Percentiles rank a stretch among this genome's conserved stretches.
phyloP scores from a whole-genome alignment of 768 basidiomycete species.

The Paxillus ammoniavirescens region DNA sequence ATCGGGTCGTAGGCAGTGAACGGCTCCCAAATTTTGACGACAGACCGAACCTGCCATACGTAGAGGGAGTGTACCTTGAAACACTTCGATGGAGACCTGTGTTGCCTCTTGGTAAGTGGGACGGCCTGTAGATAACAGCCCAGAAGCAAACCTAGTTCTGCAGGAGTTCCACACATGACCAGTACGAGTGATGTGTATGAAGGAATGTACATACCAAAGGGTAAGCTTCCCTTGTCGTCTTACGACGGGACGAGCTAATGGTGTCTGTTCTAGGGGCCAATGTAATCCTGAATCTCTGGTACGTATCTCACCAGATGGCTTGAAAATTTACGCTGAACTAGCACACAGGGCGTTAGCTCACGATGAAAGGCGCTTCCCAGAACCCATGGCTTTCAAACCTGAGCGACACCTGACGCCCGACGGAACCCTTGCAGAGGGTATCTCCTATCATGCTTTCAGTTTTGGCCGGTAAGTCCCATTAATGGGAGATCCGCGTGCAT shows the following conservation, averaged over 20 bases:
- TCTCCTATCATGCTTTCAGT: conserved; percentile 9
- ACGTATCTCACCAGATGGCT: neutral
- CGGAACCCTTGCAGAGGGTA: conserved; percentile 13
- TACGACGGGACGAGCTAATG: neutral
- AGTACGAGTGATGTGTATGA: conserved; percentile 24
- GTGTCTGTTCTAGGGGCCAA: conserved; percentile 11
- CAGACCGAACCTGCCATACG: conserved; percentile 27
- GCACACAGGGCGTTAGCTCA: conserved; percentile 44
- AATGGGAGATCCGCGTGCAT: neutral
- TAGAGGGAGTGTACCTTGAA: conserved; percentile 32
- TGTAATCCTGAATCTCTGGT: conserved; percentile 28
- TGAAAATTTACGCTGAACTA: neutral
- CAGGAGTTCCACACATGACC: conserved; percentile 25
- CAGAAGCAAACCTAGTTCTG: neutral
- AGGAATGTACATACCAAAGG: conserved; percentile 31
- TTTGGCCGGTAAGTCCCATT: conserved; percentile 25
- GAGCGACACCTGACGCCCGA: conserved; percentile 45
- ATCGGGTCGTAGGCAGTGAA: conserved; percentile 28
- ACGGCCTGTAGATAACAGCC: neutral
- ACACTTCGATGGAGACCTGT: conserved; percentile 31
- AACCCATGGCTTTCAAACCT: conserved; percentile 53
- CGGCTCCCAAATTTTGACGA: conserved; percentile 30
- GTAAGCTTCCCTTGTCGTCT: conserved; percentile 7
- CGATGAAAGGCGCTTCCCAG: conserved; percentile 48
- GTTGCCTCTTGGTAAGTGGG: conserved; percentile 24